Conservation (phyloP, 768 basidiomycete species). For the Lactifluus pinguis region DNA sequence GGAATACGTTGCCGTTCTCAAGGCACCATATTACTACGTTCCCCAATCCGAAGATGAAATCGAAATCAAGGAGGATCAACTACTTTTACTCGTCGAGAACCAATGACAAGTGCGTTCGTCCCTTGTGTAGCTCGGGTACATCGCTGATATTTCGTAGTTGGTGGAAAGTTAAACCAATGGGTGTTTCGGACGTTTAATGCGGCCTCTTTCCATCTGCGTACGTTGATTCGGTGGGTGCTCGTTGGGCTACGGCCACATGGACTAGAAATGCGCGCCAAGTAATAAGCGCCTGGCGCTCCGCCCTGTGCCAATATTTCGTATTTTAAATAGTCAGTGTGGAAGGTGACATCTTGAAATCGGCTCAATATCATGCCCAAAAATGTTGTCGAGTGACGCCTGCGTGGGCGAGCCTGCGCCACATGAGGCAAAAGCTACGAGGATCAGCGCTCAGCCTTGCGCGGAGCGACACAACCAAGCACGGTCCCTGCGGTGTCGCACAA, state of each 20-base stretch:
- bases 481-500: no score
- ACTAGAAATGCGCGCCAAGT: neutral
- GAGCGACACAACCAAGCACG: no score
- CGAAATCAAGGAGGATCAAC: slow-evolving; percentile 77
- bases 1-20: slow-evolving; percentile 75
- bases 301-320: no score
- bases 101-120: slow-evolving; percentile 73
- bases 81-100: slow-evolving; percentile 82
- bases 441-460: no score
- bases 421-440: no score
- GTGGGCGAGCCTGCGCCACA: no score
- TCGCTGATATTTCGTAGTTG: slow-evolving; percentile 44
- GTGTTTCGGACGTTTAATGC: slow-evolving; percentile 53
- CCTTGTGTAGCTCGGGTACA: neutral
- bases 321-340: neutral
- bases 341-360: neutral
- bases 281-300: no score
- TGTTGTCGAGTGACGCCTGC: no score
- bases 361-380: neutral
- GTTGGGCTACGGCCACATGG: neutral
- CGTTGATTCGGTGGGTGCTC: slow-evolving; percentile 60
- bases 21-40: slow-evolving; percentile 89
- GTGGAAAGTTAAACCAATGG: slow-evolving; percentile 91
- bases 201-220: slow-evolving; percentile 83
- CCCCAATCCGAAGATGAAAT: slow-evolving; percentile 90